phyloP scores from a whole-genome alignment of 768 basidiomycete genomes.

The Mycena polygramma region DNA sequence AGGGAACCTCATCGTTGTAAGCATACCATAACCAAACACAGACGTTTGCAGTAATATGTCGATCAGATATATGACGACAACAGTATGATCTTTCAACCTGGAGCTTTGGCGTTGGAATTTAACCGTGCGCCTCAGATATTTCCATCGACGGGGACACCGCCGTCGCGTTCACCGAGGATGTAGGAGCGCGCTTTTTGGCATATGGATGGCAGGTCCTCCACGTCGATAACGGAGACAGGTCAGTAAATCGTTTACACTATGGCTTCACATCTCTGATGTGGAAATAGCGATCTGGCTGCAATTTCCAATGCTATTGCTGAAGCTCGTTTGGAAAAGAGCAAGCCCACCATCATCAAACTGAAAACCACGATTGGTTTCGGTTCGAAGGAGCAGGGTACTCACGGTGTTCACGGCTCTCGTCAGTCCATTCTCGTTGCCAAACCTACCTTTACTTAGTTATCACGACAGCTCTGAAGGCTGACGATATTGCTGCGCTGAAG shows the following conservation, averaged over 20 bases:
- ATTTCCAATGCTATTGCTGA: conserved; percentile 86
- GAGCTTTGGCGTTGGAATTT: conserved; percentile 26
- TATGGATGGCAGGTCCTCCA: conserved; percentile 96
- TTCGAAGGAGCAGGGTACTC: conserved; percentile 92
- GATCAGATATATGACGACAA: conserved; percentile 93
- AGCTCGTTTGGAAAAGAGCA: conserved; percentile 80
- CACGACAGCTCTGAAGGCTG: conserved; percentile 85
- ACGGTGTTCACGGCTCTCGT: conserved; percentile 96
- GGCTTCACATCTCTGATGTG: conserved; percentile 5
- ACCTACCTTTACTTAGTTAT: conserved; percentile 22
- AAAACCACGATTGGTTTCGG: conserved; percentile 95
- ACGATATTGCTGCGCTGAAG: conserved; percentile 89
- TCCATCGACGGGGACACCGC: conserved; percentile 96
- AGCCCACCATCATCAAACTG: conserved; percentile 87
- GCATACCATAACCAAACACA: conserved; percentile 45
- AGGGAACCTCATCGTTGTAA: conserved; percentile 90
- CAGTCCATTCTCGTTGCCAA: conserved; percentile 50
- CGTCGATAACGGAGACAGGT: conserved; percentile 86
- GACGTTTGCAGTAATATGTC: conserved; percentile 24
- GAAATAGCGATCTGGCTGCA: conserved; percentile 74
- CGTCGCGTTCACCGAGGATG: conserved; percentile 94
- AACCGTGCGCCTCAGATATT: conserved; percentile 70
- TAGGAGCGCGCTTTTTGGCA: conserved; percentile 86
- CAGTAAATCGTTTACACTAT: conserved; percentile 37
- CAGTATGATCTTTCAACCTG: conserved; percentile 64